These are phyloP conservation scores for Solanum pinnatisectum DNA, from an alignment of 257 asterid species.

Conservation along the genomic window DNA sequence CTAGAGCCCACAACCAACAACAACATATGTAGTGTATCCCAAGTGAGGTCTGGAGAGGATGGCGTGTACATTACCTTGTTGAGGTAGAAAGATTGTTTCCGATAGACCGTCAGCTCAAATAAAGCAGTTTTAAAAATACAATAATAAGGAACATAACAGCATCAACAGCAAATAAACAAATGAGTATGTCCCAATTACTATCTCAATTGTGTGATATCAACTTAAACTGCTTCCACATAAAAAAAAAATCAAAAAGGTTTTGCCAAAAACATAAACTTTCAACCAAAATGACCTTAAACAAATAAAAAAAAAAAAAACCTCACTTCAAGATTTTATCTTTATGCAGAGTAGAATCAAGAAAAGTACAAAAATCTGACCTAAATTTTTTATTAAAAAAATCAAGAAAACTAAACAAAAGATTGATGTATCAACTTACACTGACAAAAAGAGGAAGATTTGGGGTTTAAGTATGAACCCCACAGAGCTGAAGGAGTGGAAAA, in stretches of 20 bases:
- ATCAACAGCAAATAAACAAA: not conserved
- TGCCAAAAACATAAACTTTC: not conserved
- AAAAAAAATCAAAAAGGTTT: not conserved
- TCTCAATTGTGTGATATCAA: not conserved
- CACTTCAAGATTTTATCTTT: not conserved
- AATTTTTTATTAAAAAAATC: fast-evolving
- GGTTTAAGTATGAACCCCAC: constrained; percentile 18
- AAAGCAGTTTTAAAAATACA: too few species aligned
- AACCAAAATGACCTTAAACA: not conserved
- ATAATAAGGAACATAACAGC: not conserved
- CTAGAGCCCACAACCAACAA: not conserved
- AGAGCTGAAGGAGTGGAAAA: constrained; percentile 40
- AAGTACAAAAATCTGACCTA: not conserved
- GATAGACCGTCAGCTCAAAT: not conserved
- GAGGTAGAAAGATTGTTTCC: not conserved
- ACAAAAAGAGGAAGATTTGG: not conserved
- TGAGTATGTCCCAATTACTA: not conserved
- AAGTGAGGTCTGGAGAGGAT: not conserved
- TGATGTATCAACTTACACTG: not conserved
- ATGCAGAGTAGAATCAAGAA: not conserved
- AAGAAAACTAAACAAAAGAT: not conserved
- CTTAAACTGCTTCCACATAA: not conserved
- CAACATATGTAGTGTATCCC: not conserved
- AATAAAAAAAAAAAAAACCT: not conserved
- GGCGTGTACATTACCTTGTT: too few species aligned